Evolutionary conservation across 1,284 basidiomycete species (phyloP).

Genomic region (Austroboletus niveus): DNA sequence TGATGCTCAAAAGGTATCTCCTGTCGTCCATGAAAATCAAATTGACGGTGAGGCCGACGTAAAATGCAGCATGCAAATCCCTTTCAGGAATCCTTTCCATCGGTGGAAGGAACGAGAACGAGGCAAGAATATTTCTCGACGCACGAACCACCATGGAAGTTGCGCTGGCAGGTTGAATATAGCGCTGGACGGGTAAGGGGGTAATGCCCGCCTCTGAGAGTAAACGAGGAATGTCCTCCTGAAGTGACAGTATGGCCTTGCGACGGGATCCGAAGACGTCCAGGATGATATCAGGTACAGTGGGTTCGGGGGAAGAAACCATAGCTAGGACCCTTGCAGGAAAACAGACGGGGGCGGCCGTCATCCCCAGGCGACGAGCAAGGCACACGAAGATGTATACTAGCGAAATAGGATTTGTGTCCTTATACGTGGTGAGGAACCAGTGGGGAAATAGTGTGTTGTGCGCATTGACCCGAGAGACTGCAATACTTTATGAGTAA

Average conservation of each 20-base stretch:
- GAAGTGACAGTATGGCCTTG: conserved; percentile 34
- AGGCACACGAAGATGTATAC: conserved; percentile 59
- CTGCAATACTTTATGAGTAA: conserved; percentile 15
- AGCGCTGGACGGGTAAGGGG: conserved; percentile 15
- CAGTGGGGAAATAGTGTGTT: conserved; percentile 58
- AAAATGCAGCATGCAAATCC: conserved; percentile 32
- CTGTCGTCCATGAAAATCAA: conserved; percentile 31
- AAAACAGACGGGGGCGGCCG: conserved; percentile 53
- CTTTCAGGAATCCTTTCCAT: conserved; percentile 21
- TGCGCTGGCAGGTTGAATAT: conserved; percentile 35
- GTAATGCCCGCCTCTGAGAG: conserved; percentile 30
- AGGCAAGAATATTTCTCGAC: conserved; percentile 39
- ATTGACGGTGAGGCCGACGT: conserved; percentile 31
- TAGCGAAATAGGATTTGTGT: conserved; percentile 59
- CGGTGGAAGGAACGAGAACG: conserved; percentile 23
- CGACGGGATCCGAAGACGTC: conserved; percentile 45
- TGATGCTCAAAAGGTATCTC: conserved; percentile 28
- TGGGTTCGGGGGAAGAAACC: conserved; percentile 38
- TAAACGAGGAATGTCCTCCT: conserved; percentile 33
- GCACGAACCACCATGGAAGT: conserved; percentile 42
- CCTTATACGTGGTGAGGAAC: conserved; percentile 49
- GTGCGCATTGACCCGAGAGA: conserved; percentile 38
- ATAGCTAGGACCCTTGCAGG: conserved; percentile 53
- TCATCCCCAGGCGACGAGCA: conserved; percentile 48
- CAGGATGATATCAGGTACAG: conserved; percentile 40